Base-by-base conservation (phyloP, 441 rosid genomes). In the Raphanus hybrid region DNA sequence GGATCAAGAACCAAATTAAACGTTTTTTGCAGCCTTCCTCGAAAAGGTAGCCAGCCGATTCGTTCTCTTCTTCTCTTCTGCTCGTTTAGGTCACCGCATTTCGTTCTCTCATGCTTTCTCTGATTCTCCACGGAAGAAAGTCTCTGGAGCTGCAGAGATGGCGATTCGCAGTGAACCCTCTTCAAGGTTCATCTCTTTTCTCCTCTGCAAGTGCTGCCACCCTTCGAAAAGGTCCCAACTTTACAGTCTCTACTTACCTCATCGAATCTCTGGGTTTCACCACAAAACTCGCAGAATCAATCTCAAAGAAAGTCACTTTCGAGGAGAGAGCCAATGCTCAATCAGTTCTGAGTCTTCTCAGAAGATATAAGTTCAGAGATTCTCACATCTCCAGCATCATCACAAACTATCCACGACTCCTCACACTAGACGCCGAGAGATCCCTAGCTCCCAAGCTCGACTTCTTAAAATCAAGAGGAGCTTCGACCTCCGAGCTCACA, bases 191-290 rank as follows among this genome's bases (percentile, higher is more conserved):
- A 14, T 70, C 16, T 18, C 4, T 55, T 55, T 70, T 35, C 23
- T 20, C 65, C 16, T 34, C 67, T 63, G 23, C 45, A 10, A 29
- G 41, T 32, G 5, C 41, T 12, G 16, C 15, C 9, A 41, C 16
- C 54, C 34, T 1, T 26, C 26, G 26, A 23, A 23, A 23, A 23
- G 26, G 26, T 23, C 26, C 2, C 26, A 1, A 23, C 26, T 23
- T 23, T 59, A 73, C 81, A 0, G 81, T 55, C 50, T 75, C 78
- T n/a, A 67, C 78, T 20, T 75, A 61, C 78, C 78, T 75, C 63
- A 18, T 75, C 8, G 20, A n/a, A 3, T 83, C 86, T 8, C 48
- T 82, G 64, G 81, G 88, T 34, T 70, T 86, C 2, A 45, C 84
- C 9, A 60, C 75, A 0, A 78, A 74, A 5, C 14, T 81, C 11